Conservation (phyloP, 208 protist genomes). For the Crithidia sp. region DNA sequence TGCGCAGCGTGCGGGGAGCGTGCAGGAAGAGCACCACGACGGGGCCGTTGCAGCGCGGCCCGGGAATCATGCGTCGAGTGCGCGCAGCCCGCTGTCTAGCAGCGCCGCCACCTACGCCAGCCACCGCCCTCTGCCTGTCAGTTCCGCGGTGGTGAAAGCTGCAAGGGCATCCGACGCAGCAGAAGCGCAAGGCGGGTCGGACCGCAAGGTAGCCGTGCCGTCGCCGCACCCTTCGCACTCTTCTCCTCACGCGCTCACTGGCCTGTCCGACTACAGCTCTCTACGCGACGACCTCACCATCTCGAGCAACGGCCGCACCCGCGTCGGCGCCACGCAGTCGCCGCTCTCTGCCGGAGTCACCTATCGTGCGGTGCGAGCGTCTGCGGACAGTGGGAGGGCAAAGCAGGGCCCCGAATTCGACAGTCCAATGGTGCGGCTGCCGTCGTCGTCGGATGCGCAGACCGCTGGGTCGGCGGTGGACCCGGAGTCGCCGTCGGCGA, state of each 20-base stretch:
- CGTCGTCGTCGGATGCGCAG: not conserved
- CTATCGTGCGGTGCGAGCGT: not conserved
- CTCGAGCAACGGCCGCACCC: not conserved
- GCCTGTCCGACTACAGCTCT: not conserved
- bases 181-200: too few relatives aligned
- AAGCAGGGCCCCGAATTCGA: conserved; percentile 1
- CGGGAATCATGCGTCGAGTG: too few relatives aligned
- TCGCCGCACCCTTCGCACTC: not conserved
- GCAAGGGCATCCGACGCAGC: too few relatives aligned
- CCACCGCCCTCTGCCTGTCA: too few relatives aligned
- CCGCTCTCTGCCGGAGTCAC: not conserved
- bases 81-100: not conserved
- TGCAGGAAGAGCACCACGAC: not conserved
- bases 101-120: too few relatives aligned
- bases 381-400: not conserved
- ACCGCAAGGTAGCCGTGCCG: too few relatives aligned
- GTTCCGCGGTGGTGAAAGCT: too few relatives aligned
- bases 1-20: not conserved
- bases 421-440: conserved; percentile 16
- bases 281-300: not conserved
- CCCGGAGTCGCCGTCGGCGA: not conserved
- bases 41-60: too few relatives aligned
- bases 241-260: conserved; percentile 2
- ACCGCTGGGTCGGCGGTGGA: not conserved
- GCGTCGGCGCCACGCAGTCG: not conserved